Evolutionary conservation across 305 asterid species (phyloP), one percentile per base, ranked within the genome.

Genomic region (Solanum chacoense): DNA sequence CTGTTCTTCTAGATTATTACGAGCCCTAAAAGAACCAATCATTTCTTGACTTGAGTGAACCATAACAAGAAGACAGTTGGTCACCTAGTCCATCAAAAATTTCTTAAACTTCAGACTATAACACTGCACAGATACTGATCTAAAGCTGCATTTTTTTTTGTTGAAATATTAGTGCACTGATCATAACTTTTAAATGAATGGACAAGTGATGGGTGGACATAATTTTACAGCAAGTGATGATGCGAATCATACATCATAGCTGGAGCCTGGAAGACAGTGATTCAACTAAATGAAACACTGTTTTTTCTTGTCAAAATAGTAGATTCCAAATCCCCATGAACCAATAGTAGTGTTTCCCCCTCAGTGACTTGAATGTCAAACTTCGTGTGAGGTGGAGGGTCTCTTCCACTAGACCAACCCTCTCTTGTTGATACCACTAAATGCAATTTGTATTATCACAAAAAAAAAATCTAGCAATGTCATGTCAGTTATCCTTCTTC

Each of bases 341-440:
- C 71, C 72, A 81, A 18, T 45, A 29, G 72, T 45, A 12, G 86
- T 10, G 71, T 81, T 80, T 81, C 37, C 26, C 28, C 71, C 8
- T 29, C 3, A 11, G 71, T 81, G 40, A 81, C 86, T 81, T 18
- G 86, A 45, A 81, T 29, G 55, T 29, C 20, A 13, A 81, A 45
- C 86, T 81, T 42, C 67, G 18, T 42, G 18, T 28, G 71, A 42
- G 38, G 28, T 81, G 86, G 37, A 81, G 38, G 69, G 38, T 5
- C 86, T 81, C 38, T 81, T 45, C 29, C 74, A 55, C 87, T 84
- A 84, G 73, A 84, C 67, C 87, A 84, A 31, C 87, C 85, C 42
- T 50, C 73, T 50, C 38, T 16, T 45, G 29, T 83, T 28, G 45
- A 84, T 32, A 55, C 87, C 71, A 20, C 87, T 84, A 72, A 14